A percentile compares a stretch with the other conserved stretches of the same genome.
Conservation (phyloP, 768 basidiomycete species). For the Calocybe indica region DNA sequence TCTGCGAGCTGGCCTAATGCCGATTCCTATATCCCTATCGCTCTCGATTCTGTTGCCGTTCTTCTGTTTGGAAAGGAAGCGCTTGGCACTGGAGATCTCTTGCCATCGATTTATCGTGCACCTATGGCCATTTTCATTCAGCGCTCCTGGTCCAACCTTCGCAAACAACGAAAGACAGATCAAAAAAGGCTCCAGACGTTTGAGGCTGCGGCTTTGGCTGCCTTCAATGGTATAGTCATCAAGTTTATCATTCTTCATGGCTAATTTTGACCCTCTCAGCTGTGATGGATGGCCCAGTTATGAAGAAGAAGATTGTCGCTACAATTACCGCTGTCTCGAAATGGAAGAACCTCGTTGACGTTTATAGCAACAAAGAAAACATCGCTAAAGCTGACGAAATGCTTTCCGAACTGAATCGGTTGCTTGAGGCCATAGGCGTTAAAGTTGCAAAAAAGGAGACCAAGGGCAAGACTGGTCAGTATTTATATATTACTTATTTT, state of each 20-base stretch:
- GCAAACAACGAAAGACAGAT: background rate
- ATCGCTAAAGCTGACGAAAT: background rate
- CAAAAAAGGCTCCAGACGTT: background rate
- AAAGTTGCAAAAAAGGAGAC: no score
- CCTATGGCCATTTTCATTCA: background rate
- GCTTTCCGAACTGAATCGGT: conserved; percentile 1
- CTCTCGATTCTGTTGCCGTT: conserved; percentile 4
- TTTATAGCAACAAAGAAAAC: background rate
- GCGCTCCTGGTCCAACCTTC: conserved; percentile 3
- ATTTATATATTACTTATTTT: no score
- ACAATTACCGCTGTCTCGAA: background rate
- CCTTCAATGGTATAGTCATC: conserved; percentile 7
- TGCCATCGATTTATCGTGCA: background rate
- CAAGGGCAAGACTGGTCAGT: no score
- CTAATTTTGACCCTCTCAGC: background rate
- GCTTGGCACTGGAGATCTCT: background rate
- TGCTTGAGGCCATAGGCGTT: no score
- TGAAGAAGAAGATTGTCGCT: background rate
- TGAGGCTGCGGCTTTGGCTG: background rate
- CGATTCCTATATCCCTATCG: conserved; percentile 4
- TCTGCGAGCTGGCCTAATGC: conserved; percentile 5
- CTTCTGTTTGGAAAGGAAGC: conserved; percentile 8
- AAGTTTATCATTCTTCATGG: background rate
- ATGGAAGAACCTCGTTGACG: background rate
- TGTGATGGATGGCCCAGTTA: background rate